phyloP scores from a whole-genome alignment of 2,329 filamentous ascomycete genomes.

The Blastomyces parvus region DNA sequence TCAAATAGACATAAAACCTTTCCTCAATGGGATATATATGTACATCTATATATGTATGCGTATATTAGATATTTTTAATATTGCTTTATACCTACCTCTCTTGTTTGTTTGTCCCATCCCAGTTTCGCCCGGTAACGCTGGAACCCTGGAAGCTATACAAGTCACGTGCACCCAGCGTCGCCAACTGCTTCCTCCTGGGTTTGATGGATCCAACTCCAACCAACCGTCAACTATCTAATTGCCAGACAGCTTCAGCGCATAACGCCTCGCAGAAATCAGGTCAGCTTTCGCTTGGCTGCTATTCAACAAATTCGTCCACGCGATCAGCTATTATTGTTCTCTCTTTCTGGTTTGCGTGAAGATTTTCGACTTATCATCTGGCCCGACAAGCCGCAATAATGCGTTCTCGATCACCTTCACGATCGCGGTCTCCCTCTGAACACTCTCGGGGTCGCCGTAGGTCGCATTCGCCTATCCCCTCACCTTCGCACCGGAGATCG shows the following conservation, averaged over 20 bases:
- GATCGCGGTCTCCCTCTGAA: slow-evolving; percentile 24
- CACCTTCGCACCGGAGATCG: slow-evolving; percentile 11
- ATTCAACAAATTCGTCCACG: background rate
- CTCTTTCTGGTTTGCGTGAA: background rate
- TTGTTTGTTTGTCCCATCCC: background rate
- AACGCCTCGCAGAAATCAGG: background rate
- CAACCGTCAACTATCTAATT: background rate
- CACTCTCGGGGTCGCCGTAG: slow-evolving; percentile 17
- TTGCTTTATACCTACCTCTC: background rate
- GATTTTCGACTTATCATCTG: background rate
- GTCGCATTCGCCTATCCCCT: slow-evolving; percentile 13
- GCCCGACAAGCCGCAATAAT: background rate
- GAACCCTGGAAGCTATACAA: background rate
- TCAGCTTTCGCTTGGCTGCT: background rate
- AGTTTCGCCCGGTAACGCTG: background rate
- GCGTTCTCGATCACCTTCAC: slow-evolving; percentile 19
- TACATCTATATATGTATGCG: too few species aligned
- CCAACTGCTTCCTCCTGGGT: too few species aligned
- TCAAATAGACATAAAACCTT: background rate
- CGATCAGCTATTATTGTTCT: background rate
- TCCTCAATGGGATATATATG: background rate
- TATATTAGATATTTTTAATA: background rate
- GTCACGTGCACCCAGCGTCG: background rate
- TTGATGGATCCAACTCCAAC: background rate
- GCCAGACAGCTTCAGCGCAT: background rate